Percentiles rank a stretch among this genome's conserved stretches.
phyloP scores from a whole-genome alignment of 1,139 yeast genomes.

The Geotrichum aggregatum region DNA sequence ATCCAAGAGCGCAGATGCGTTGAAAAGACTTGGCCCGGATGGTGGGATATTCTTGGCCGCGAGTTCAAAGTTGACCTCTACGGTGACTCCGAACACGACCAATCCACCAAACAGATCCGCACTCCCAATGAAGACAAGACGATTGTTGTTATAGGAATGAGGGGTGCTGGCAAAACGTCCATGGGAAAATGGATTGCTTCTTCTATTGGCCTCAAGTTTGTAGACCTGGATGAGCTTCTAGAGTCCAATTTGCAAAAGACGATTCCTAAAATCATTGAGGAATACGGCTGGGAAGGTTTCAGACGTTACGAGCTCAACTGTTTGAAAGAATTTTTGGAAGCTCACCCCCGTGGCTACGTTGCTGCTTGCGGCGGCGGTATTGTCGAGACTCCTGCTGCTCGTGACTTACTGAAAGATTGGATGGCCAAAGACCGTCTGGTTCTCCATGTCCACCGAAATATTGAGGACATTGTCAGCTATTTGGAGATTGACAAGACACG shows the following conservation, averaged over 20 bases:
- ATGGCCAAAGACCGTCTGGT: conserved; percentile 64
- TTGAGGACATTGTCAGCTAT: conserved; percentile 73
- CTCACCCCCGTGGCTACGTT: conserved; percentile 56
- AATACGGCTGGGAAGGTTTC: conserved; percentile 82
- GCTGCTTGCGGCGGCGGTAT: conserved; percentile 97
- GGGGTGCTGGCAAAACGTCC: conserved; percentile 95
- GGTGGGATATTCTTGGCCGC: conserved; percentile 93
- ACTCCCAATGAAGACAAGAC: conserved; percentile 48
- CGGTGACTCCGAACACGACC: conserved; percentile 44
- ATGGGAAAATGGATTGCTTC: conserved; percentile 77
- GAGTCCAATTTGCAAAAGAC: conserved; percentile 54
- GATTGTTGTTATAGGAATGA: conserved; percentile 89
- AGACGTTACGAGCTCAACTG: conserved; percentile 63
- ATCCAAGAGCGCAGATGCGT: conserved; percentile 88
- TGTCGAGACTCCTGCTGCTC: conserved; percentile 71
- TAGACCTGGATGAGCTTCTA: conserved; percentile 74
- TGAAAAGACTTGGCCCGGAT: conserved; percentile 99
- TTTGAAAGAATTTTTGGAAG: conserved; percentile 49
- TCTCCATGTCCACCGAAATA: conserved; percentile 82
- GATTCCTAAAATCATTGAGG: conserved; percentile 64
- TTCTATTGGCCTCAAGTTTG: conserved; percentile 62
- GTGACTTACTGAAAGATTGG: conserved; percentile 57
- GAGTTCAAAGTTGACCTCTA: conserved; percentile 59
- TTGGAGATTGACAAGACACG: conserved; percentile 73
- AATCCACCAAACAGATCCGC: conserved; percentile 2